Evolutionary conservation across 441 rosid genomes (phyloP).

Genomic region (Isatis lusitanica): DNA sequence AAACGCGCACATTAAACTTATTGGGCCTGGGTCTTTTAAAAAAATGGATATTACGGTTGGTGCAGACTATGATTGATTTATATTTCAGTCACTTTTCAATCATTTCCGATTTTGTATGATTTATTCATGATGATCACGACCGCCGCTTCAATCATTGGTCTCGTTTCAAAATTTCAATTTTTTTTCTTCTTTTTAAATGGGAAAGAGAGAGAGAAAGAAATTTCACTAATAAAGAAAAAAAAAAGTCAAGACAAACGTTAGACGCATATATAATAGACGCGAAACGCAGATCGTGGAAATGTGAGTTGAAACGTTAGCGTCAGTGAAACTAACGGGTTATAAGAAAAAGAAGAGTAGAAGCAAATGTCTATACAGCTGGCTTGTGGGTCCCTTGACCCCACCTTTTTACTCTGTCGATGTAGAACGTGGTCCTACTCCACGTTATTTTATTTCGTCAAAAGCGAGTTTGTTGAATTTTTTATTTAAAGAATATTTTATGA

Average conservation of each 20-base stretch:
- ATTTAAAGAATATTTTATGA: slow-evolving; percentile 34
- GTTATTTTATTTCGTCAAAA: background rate
- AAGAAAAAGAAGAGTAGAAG: slow-evolving; percentile 17
- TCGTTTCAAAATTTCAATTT: slow-evolving; percentile 6
- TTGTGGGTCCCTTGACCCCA: slow-evolving; percentile 33
- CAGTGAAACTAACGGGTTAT: slow-evolving; percentile 3
- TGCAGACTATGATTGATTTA: slow-evolving; percentile 13
- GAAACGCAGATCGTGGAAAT: slow-evolving; percentile 33
- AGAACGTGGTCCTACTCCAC: slow-evolving; percentile 29
- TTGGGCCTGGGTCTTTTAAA: slow-evolving; percentile 12
- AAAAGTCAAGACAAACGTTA: slow-evolving; percentile 30
- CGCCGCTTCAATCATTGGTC: slow-evolving; percentile 40
- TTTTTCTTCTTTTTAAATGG: background rate
- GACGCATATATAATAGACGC: slow-evolving; percentile 29
- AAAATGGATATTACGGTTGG: slow-evolving; percentile 15
- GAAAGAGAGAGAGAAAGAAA: background rate
- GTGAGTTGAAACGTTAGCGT: slow-evolving; percentile 15
- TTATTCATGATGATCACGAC: slow-evolving; percentile 41
- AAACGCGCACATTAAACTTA: background rate
- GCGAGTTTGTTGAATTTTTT: slow-evolving; percentile 21
- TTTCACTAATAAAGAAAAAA: background rate
- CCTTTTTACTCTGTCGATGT: slow-evolving; percentile 33
- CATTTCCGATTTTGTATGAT: slow-evolving; percentile 37
- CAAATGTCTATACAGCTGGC: slow-evolving; percentile 42
- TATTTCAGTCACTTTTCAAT: slow-evolving; percentile 34